Conservation (phyloP, 2,329 filamentous ascomycete species). For the Aspergillus eucalypticola region DNA sequence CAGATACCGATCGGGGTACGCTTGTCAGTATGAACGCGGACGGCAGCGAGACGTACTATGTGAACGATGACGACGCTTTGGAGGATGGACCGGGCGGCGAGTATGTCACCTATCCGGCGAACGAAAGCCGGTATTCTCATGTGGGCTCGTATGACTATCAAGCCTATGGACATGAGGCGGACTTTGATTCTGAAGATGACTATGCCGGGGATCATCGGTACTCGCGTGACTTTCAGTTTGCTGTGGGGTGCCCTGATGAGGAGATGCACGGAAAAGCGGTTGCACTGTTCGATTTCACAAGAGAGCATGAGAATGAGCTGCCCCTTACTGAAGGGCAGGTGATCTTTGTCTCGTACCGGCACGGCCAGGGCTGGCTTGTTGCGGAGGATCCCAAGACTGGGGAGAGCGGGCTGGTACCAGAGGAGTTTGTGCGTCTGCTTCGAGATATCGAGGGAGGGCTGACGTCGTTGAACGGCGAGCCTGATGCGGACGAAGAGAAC, state of each 20-base stretch:
- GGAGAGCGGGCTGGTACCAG: constrained; percentile 91
- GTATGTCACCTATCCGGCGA: constrained; percentile 74
- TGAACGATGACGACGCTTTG: constrained; percentile 62
- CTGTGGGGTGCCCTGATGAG: constrained; percentile 91
- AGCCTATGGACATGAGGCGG: constrained; percentile 32
- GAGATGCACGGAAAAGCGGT: constrained; percentile 97
- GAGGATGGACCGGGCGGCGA: constrained; percentile 74
- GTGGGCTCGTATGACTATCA: constrained; percentile 46
- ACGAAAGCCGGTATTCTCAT: constrained; percentile 60
- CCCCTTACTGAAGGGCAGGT: constrained; percentile 91
- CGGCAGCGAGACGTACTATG: constrained; percentile 73
- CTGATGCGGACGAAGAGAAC: constrained; percentile 50
- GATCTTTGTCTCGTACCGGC: constrained; percentile 92
- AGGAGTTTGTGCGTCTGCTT: constrained; percentile 91
- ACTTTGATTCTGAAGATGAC: constrained; percentile 45
- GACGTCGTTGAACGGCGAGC: constrained; percentile 65
- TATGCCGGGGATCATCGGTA: constrained; percentile 69
- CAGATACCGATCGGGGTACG: constrained; percentile 65
- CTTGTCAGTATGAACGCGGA: constrained; percentile 68
- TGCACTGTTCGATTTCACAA: constrained; percentile 89
- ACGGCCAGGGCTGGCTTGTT: constrained; percentile 96
- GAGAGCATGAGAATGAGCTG: constrained; percentile 95
- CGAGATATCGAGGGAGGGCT: constrained; percentile 91
- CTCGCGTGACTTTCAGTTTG: constrained; percentile 90
- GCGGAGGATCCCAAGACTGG: constrained; percentile 92